Evolutionary conservation across 257 asterid genomes (phyloP), one percentile per base, ranked within the genome.

Genomic region (Fraxinus americana): DNA sequence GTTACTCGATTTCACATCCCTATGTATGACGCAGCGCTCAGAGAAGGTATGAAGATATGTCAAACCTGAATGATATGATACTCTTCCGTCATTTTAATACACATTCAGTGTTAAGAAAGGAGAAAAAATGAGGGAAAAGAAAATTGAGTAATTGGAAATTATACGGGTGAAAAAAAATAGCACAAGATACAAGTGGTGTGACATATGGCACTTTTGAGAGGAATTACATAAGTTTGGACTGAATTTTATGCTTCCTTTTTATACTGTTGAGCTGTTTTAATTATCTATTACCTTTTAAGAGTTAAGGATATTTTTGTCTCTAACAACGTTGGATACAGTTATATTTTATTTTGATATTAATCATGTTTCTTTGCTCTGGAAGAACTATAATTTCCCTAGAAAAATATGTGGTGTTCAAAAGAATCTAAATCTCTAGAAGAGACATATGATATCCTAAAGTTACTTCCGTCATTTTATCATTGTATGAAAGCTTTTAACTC

Each of bases 1-100:
- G 74, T 93, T 93, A 57, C 98, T 93, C 76, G 98, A 93, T 82
- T 93, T 93, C 67, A 93, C 98, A 81, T 93, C 98, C 81, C 98
- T 91, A 75, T 91, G 98, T 78, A 93, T 91, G 57, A 93, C 86
- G 80, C 96, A 85, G 1, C 98, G 93, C 74, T 82, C 96, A 5
- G 96, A 88, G 83, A 85, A 93, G 39, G 93, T 90, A 79, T 93
- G 98, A 12, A 93, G 98, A 72, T 89, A 89, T 29, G 92, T 80
- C 88, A 93, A 86, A 82, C 98, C 98, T 93, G 94, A 70, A 82
- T 57, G 35, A 63, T 25, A 74, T 48, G 0, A 32, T 35, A 34
- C 29, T 77, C 59, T 25, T 81, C 32, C 73, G 80, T 71, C 30
- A 65, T 57, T 67, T 34, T 52, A 34, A 3, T 76, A 4, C 68